Evolutionary conservation across 768 basidiomycete genomes (phyloP), one percentile per base, ranked within the genome.

Genomic region (Leccinum truebloodii): DNA sequence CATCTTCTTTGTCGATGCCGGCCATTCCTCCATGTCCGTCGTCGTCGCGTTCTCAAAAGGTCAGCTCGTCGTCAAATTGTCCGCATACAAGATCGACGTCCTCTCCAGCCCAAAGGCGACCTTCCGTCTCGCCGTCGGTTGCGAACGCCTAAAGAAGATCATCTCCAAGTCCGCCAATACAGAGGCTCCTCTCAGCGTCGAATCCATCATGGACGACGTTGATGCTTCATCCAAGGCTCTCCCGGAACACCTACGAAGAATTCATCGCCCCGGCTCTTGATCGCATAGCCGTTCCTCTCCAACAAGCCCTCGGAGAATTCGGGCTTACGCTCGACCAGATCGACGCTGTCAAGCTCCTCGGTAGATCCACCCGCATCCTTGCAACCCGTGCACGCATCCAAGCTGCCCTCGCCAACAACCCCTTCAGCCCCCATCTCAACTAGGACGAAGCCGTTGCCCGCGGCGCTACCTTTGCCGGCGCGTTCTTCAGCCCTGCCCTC

Each of bases 61-160:
- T 57, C 90, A 94, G 75, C 85, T 98, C 58, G 79, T 79, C 56
- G 88, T 98, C 73, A 95, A 92, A 79, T 80, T 83, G 58, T 88
- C 94, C 13, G 94, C 95, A 4, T 98, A 98, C 86, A 97, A 94
- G 78, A 94, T 98, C 72, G 95, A 98, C 74, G 95, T 98, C 68
- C 74, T 94, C 70, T 84, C 83, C 65, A 94, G 83, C 77, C 91
- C 94, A 66, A 98, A 98, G 76, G 97, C 95, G 35, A 82, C 81
- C 52, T 98, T 98, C 92, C 88, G 96, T 64, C 87, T 99, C 59
- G 70, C 82, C 26, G 88, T 89, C 14, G 88, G 90, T 20, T 94
- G 94, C 73, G 97, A 99, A 80, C 88, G 89, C 73, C 83, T 98
- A 72, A 98, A 98, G 82, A 98, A 98, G 79, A 82, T 98, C 18